Base-by-base conservation (phyloP, 768 basidiomycete species). In the Coprinopsis cinerea region DNA sequence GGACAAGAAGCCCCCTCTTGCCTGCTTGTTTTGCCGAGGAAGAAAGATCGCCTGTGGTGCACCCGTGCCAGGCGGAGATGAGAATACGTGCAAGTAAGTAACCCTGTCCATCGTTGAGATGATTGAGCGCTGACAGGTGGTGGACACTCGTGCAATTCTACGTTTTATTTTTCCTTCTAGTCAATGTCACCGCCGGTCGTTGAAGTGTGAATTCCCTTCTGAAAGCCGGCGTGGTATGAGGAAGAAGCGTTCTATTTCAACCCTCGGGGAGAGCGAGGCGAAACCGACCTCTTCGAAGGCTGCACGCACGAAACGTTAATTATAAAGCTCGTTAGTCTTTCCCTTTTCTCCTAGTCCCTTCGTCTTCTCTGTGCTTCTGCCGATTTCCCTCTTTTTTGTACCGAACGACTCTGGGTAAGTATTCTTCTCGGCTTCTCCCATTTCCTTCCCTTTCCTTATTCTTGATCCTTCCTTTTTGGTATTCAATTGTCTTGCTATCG, bases 181-280 rank as follows among this genome's bases (percentile, higher is more conserved):
- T 63, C 86, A 88, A 70, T 88, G 86, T 59, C 78, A 78, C 44
- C 74, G 83, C 35, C 79, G 86, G 22, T 77, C 78, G 25, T 76
- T 87, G 42, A 77, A 71, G 49, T 88, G 86, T 61, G 82, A 82
- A 58, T 88, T 85, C 56, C 86, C 86, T 0, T 64, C 71, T 4
- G 83, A 83, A 62, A 86, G 83, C 57, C 73, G 83, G 28, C 74
- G 86, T 15, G 86, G 86, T 9, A 79, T 83, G 74, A 73, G 82
- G 44, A 78, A 74, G 64, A 77, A 74, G 61, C 76, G 72, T 53
- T 22, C 59, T 1, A 45, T 51, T 30, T 20, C 53, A 42, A 56
- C 51, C 49, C 48, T 55, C 47, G 57, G 59, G 47, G 44, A 55
- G 7, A 55, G 56, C 28, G 57, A 55, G 24, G 53, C 58, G 14